Evolutionary conservation across 2,329 filamentous ascomycete genomes (phyloP).

Genomic region (Penicillium sp.): DNA sequence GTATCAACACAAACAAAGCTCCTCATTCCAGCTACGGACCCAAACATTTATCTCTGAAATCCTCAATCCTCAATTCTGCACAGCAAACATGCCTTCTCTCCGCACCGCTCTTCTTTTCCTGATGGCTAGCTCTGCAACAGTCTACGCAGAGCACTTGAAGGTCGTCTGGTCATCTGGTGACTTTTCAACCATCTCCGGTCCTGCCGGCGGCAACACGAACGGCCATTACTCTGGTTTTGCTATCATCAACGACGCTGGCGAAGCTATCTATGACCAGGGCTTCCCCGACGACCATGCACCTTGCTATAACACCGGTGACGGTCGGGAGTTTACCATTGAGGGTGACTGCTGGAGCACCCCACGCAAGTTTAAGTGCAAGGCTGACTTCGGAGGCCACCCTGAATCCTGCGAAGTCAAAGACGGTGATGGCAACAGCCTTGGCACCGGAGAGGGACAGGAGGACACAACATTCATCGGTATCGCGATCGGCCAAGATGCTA

Average conservation of each 20-base stretch:
- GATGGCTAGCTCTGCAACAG: constrained; percentile 6
- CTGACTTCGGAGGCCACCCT: constrained; percentile 14
- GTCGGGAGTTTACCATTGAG: constrained; percentile 17
- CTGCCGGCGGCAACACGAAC: constrained; percentile 10
- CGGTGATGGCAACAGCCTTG: constrained; percentile 10
- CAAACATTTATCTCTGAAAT: too few relatives aligned
- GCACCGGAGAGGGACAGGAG: constrained; percentile 6
- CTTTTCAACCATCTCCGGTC: constrained; percentile 15
- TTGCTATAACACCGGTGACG: constrained; percentile 14
- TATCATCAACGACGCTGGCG: constrained; percentile 12
- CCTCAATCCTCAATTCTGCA: too few relatives aligned
- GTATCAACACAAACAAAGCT: too few relatives aligned
- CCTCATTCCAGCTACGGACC: too few relatives aligned
- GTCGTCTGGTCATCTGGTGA: constrained; percentile 13
- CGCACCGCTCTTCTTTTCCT: constrained; percentile 8
- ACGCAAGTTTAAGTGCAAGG: constrained; percentile 13
- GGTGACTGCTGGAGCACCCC: constrained; percentile 14
- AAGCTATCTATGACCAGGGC: constrained; percentile 13
- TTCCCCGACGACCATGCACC: constrained; percentile 11
- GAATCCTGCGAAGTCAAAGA: constrained; percentile 15
- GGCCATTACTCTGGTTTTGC: constrained; percentile 13
- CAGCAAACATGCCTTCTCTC: constrained; percentile 7
- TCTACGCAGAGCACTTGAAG: constrained; percentile 13
- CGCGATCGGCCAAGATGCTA: constrained; percentile 12
- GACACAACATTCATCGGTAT: constrained; percentile 16